Evolutionary conservation across 1,139 yeast genomes (phyloP), one percentile per base, ranked within the genome.

Genomic region (Hyphopichia fennica): DNA sequence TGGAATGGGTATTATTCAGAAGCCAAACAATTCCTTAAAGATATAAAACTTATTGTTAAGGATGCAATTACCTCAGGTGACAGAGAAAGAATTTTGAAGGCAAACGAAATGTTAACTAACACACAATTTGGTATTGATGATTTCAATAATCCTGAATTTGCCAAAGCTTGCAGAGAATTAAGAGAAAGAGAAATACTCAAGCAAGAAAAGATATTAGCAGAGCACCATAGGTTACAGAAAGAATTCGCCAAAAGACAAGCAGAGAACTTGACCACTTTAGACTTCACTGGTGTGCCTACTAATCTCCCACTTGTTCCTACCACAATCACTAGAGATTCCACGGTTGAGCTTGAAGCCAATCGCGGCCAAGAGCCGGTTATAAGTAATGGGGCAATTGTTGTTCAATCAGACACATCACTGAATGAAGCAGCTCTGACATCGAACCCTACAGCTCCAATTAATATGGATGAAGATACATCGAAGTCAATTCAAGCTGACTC

Each of bases 1-100:
- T 93, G 99, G 99, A 93, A 93, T 63, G 99, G 99, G 0, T 93
- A 69, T 60, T 93, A 95, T 58, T 84, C 91, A 28, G 97, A 91
- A 54, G 97, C 99, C 13, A 84, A 81, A 51, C 98, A 93, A 59
- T 91, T 87, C 58, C 65, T 91, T 52, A 81, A 77, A 52, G 99
- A 95, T 58, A 77, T 95, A 39, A 88, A 83, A 57, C 76, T 87
- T 80, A 91, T 95, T 37, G 84, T 88, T 37, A 75, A 76, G 37
- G 99, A 95, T 65, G 79, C 96, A 0, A 72, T 77, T 25, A 81
- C 84, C 0, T 66, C 77, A 7, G 90, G 88, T 1, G 98, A 91
- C 50, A 76, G 98, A 38, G 99, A 93, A 47, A 70, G 96, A 40
- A 71, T 84, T 13, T 75, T 91, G 44, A 90, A 87, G 60, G 96